Base-by-base conservation (phyloP, 306 rosid species). In the Citrullus colocynthis region DNA sequence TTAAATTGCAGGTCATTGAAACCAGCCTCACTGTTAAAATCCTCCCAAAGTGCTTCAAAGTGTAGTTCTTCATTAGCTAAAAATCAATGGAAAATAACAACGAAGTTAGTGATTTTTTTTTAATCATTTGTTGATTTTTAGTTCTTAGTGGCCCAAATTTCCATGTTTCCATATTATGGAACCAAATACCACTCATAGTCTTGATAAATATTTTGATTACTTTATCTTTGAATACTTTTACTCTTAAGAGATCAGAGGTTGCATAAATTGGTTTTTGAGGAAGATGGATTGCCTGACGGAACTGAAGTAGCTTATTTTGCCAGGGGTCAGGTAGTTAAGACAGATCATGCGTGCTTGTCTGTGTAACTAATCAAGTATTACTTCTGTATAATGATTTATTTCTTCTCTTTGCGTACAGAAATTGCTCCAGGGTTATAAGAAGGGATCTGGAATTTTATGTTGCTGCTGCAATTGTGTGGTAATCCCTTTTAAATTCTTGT, bases 281-380 rank as follows among this genome's bases (percentile, higher is more conserved):
- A 95, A 69, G 88, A 83, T 82, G 99, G 97, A 78, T 85, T 95
- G 81, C 99, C 97, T 78, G 96, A 95, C 87, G 99, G 99, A 85
- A 88, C 97, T 54, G 97, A 88, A 89, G 91, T 95, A 65, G 97
- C 97, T 60, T 95, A 95, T 89, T 95, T 89, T 86, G 97, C 96
- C 32, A 93, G 99, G 17, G 99, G 97, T 78, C 91, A 95, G 98
- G 98, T 94, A 82, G 79, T 81, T 82, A 75, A 7, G 75, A 58
- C 44, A 70, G 80, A 81, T 81, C 82, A 79, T 60, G 54, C 39
- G 54, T 75, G 67, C 79, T 72, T 60, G 17, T 76, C 39, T 86
- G 16, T 8, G 54, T 88, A 49, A 28, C 61, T 59, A 39, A 30
- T 81, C 24, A 70, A 11, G 15, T 72, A 6, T 15, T 24, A 58